phyloP scores from a whole-genome alignment of 2,329 filamentous ascomycete genomes.

The Emericellopsis atlantica region DNA sequence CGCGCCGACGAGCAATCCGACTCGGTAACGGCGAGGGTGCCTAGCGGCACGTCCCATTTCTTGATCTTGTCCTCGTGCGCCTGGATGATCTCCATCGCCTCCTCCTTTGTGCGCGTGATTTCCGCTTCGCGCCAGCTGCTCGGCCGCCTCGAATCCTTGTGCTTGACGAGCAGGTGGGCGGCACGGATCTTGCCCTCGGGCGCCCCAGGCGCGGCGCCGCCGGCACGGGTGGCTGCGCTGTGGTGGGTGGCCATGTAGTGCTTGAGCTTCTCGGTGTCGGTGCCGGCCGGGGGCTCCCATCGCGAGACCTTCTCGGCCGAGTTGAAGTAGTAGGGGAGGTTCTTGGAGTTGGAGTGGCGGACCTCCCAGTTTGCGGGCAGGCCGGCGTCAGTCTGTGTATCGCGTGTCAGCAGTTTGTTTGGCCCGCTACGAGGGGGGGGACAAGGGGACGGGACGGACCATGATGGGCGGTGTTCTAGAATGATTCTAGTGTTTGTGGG shows the following conservation, averaged over 20 bases:
- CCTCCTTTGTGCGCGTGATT: slow-evolving; percentile 80
- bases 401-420: not conserved
- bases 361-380: slow-evolving; percentile 87
- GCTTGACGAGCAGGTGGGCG: slow-evolving; percentile 89
- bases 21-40: slow-evolving; percentile 76
- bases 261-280: slow-evolving; percentile 88
- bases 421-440: not conserved
- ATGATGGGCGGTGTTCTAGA: not conserved
- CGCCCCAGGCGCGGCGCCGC: slow-evolving; percentile 23
- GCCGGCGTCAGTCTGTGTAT: slow-evolving; percentile 55
- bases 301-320: slow-evolving; percentile 71
- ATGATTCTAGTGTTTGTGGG: too few species aligned
- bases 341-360: slow-evolving; percentile 95
- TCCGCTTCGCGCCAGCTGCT: slow-evolving; percentile 86
- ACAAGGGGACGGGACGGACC: not conserved
- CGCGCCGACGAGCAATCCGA: slow-evolving; percentile 93
- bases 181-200: slow-evolving; percentile 79
- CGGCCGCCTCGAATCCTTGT: slow-evolving; percentile 74
- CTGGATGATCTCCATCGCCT: slow-evolving; percentile 67
- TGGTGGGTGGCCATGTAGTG: slow-evolving; percentile 85
- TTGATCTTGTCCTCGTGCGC: slow-evolving; percentile 66
- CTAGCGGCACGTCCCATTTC: slow-evolving; percentile 54
- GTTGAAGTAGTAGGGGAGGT: slow-evolving; percentile 98
- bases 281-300: slow-evolving; percentile 85
- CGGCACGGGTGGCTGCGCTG: slow-evolving; percentile 36